Conservation (phyloP, 169 alveolate species). For the Cryptosporidium meleagridis region DNA sequence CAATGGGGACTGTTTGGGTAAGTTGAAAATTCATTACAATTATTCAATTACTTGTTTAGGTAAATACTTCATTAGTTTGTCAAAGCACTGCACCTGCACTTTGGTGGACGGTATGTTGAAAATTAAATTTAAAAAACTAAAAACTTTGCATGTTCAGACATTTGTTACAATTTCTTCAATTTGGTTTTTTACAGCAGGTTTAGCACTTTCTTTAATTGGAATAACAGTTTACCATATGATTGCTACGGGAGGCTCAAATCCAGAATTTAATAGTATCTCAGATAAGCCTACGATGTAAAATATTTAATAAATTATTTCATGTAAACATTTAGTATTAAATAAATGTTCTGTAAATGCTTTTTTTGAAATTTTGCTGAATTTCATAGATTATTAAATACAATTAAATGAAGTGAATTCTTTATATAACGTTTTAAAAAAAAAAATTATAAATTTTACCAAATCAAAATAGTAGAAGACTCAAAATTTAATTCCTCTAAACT, state of each 20-base stretch:
- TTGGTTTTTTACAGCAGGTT: slow-evolving; percentile 70
- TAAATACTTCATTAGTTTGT: slow-evolving; percentile 60
- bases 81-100: slow-evolving; percentile 72
- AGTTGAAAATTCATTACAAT: slow-evolving; percentile 2
- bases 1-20: slow-evolving; percentile 75
- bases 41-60: slow-evolving; percentile 4
- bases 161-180: slow-evolving; percentile 66
- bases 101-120: slow-evolving; percentile 75
- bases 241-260: slow-evolving; percentile 66
- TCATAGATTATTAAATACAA: neutral
- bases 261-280: slow-evolving; percentile 62
- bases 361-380: neutral
- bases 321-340: neutral
- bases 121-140: neutral
- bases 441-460: neutral
- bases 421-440: neutral
- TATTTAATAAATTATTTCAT: neutral
- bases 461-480: neutral
- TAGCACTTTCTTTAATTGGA: slow-evolving; percentile 69
- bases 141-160: slow-evolving; percentile 1
- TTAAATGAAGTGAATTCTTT: neutral
- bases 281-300: neutral
- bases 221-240: slow-evolving; percentile 72
- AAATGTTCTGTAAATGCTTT: neutral
- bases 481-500: slow-evolving; percentile 67